Evolutionary conservation across 352 stramenopile genomes (phyloP), one percentile per base, ranked within the genome.

Genomic region (Pythium phragmiticola): DNA sequence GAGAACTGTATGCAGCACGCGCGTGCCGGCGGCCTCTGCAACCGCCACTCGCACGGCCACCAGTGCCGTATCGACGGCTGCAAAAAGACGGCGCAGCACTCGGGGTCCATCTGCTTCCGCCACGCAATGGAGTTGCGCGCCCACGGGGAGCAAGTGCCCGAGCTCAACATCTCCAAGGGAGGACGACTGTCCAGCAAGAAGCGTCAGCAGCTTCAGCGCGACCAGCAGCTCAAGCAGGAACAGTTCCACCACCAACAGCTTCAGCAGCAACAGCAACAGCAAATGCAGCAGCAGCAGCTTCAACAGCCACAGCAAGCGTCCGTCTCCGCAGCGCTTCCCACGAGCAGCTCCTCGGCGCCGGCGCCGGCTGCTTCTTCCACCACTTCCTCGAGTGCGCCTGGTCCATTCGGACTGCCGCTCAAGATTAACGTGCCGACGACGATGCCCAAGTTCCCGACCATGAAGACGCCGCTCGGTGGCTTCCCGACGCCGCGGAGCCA

Each of bases 51-150:
- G 41, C 80, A 89, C 43, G 79, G 73, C 47, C 79, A 90, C 60
- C 76, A 89, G 59, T 90, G 84, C 66, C 81, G 80, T 43, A 79
- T 93, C 8, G 84, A 90, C 3, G 82, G 81, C 7, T 93, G 84
- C 69, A 87, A 87, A 63, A 90, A 91, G 71, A 91, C 84, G 16
- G 84, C 84, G 46, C 84, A 93, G 65, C 82, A 90, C 58, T 89
- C 80, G 21, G 80, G 82, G 23, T 86, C 76, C 28, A 90, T 90
- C 45, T 90, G 82, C 55, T 90, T 90, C 49, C 76, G 82, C 39
- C 82, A 90, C 60, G 82, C 82, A 19, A 90, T 90, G 82, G 82
- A 90, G 61, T 66, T 90, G 30, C 79, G 82, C 16, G 79, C 82
- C 0, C 82, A 90, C 52, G 82, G 82, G 1, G 77, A 90, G 55